These are phyloP conservation scores for Scedosporium aurantiacum DNA, from an alignment of 2,329 filamentous ascomycete species.

Conservation along the genomic window DNA sequence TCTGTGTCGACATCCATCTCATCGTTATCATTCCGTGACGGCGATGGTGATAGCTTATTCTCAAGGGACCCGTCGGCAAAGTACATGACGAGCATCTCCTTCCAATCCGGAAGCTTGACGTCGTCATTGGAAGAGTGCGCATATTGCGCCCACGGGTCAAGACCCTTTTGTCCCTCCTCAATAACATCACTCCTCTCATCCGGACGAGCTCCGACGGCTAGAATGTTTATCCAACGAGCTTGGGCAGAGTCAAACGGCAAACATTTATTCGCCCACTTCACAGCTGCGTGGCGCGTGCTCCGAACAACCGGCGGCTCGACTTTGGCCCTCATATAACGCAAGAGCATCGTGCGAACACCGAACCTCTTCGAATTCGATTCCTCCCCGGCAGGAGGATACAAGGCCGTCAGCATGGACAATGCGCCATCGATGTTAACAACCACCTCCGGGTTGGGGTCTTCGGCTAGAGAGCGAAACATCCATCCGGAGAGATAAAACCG, in stretches of 20 bases:
- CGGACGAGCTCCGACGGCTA: slow-evolving; percentile 58
- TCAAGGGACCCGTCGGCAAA: slow-evolving; percentile 24
- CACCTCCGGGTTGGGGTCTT: slow-evolving; percentile 65
- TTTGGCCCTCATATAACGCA: slow-evolving; percentile 53
- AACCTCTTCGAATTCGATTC: background rate
- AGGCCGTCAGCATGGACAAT: slow-evolving; percentile 56
- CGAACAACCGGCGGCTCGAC: slow-evolving; percentile 44
- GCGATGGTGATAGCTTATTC: background rate
- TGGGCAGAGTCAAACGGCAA: slow-evolving; percentile 67
- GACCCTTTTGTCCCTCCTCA: slow-evolving; percentile 80
- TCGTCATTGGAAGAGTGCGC: slow-evolving; percentile 29
- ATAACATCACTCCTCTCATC: slow-evolving; percentile 70
- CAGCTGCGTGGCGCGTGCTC: slow-evolving; percentile 69
- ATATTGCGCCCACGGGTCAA: slow-evolving; percentile 54
- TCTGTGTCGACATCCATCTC: slow-evolving; percentile 15
- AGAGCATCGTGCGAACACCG: slow-evolving; percentile 38
- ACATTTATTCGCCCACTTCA: slow-evolving; percentile 84
- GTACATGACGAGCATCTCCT: slow-evolving; percentile 35
- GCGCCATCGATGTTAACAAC: slow-evolving; percentile 85
- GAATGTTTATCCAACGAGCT: slow-evolving; percentile 78
- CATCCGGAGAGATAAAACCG: slow-evolving; percentile 51
- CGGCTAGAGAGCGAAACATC: slow-evolving; percentile 73
- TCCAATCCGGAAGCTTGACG: slow-evolving; percentile 36
- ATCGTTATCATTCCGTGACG: slow-evolving; percentile 19
- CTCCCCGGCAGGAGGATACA: slow-evolving; percentile 23